Evolutionary conservation across 805 yeast species (phyloP), one percentile per base, ranked within the genome.

Genomic region (Tetrapisispora namnaoensis): DNA sequence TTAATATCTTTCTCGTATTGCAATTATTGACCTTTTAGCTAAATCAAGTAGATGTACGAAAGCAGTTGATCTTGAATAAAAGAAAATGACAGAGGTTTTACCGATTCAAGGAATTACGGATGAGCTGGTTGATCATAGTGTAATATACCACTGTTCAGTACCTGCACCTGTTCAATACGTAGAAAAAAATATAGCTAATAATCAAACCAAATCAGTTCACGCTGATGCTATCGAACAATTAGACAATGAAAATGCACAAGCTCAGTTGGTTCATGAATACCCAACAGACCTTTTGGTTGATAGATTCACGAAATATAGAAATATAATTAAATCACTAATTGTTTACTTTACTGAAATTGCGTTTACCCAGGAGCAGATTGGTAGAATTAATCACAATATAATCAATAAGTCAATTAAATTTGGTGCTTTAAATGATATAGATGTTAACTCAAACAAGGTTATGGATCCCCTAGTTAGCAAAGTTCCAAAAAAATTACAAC

Each of bases 201-300:
- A 21, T n/a, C 39, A 43, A 22, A 11, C 10, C 9, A 34, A 43
- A 22, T 21, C 39, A 4, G 22, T 36, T 22, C 45, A 43, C n/a
- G 39, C 34, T 22, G 45, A 43, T 22, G 13, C 32, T 8, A 24
- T 43, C 22, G 39, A 43, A 14, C 10, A 44, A 30, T 11, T 42
- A 18, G 38, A 30, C 30, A 17, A 14, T 7, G 45, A 41, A 20
- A 34, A 37, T 16, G 45, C 37, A 2, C 37, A 46, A 16, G 39
- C 37, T n/a, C 34, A 41, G 28, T 56, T 41, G 46, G 65, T 62
- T 8, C 59, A 60, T 35, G 69, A 65, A 45, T 62, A 75, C 55
- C 96, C 96, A 34, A 86, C 95, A 3, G 95, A 86, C 51, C 75
- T 83, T 9, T 70, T 87, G 52, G 86, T 90, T n/a, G 76, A 79